Percentiles rank a stretch among this genome's conserved stretches.
Evolutionary conservation across 176 grass and related monocot species (phyloP).

Genomic region (Eleusine coracana): DNA sequence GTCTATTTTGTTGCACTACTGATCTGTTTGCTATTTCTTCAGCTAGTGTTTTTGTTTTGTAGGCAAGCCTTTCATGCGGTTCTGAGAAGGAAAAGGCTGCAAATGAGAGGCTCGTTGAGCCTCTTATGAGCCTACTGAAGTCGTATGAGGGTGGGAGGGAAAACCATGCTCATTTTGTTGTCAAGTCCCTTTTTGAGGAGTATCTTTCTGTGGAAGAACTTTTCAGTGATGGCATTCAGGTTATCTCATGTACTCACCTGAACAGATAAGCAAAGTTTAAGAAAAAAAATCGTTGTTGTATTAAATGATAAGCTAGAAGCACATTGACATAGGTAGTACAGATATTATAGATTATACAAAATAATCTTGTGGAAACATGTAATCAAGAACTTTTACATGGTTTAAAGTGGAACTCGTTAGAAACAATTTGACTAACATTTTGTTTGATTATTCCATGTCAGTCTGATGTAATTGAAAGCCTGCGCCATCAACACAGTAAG

Average conservation of each 20-base stretch:
- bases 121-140: slow-evolving; percentile 75
- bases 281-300: neutral
- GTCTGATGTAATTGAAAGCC: slow-evolving; percentile 90
- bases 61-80: slow-evolving; percentile 65
- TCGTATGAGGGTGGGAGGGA: slow-evolving; percentile 95
- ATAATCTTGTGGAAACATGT: neutral
- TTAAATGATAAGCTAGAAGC: neutral
- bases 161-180: slow-evolving; percentile 83
- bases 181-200: slow-evolving; percentile 85
- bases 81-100: slow-evolving; percentile 79
- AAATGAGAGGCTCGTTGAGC: slow-evolving; percentile 92
- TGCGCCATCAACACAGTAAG: slow-evolving; percentile 84
- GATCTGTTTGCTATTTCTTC: slow-evolving; percentile 28
- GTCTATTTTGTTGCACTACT: slow-evolving; percentile 13
- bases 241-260: slow-evolving; percentile 26
- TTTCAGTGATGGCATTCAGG: slow-evolving; percentile 92
- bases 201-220: slow-evolving; percentile 91
- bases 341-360: slow-evolving; percentile 16
- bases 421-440: slow-evolving; percentile 1
- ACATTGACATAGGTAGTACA: neutral
- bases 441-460: slow-evolving; percentile 24
- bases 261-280: slow-evolving; percentile 25
- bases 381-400: slow-evolving; percentile 5
- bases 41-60: slow-evolving; percentile 29
- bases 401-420: neutral